Conservation (phyloP, 176 grass and related monocot species). For the Carex cristatella region DNA sequence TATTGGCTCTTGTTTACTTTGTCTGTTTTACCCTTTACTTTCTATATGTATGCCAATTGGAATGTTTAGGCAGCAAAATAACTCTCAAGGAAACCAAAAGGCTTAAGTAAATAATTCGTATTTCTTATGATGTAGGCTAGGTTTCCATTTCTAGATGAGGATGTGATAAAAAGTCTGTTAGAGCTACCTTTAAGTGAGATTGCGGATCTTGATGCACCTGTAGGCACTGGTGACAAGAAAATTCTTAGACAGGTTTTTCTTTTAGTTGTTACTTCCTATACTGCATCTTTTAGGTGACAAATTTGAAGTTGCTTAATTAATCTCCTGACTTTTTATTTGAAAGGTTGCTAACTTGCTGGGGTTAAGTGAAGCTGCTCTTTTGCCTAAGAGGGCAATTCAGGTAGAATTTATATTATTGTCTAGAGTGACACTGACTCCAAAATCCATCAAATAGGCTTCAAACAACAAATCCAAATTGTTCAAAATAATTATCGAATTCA, state of each 20-base stretch:
- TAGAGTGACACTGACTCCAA: background rate
- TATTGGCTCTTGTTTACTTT: background rate
- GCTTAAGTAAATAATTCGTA: background rate
- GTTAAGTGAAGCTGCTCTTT: constrained; percentile 54
- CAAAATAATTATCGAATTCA: no score
- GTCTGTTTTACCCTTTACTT: background rate
- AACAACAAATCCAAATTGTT: no score
- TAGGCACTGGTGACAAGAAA: constrained; percentile 83
- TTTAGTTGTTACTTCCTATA: background rate
- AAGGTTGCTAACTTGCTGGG: constrained; percentile 81
- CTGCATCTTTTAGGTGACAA: background rate
- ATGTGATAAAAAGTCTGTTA: constrained; percentile 64
- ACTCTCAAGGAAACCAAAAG: background rate
- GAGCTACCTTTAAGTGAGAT: constrained; percentile 85
- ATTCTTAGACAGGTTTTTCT: constrained; percentile 87
- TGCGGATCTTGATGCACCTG: constrained; percentile 65
- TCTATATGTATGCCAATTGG: background rate
- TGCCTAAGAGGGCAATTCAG: constrained; percentile 94
- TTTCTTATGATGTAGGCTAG: constrained; percentile 41
- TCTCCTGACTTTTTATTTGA: background rate
- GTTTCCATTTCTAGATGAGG: constrained; percentile 93
- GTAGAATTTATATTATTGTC: constrained; percentile 31
- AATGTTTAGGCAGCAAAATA: background rate
- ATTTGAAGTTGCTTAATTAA: constrained; percentile 22
- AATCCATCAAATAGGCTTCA: no score